phyloP scores from a whole-genome alignment of 805 yeast genomes.

The Candida broadrunensis region DNA sequence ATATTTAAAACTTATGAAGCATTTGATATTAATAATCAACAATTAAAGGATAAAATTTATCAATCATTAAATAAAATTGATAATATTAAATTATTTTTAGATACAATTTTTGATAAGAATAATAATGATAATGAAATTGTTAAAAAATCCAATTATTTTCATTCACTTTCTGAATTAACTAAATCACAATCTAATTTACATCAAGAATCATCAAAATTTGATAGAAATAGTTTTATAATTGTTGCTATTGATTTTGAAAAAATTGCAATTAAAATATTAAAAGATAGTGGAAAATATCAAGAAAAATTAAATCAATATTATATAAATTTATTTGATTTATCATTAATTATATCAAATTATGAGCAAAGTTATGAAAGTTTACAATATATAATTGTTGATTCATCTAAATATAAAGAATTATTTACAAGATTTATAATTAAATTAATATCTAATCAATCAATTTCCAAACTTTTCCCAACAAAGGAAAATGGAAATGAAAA shows the following conservation, averaged over 20 bases:
- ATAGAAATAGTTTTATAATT: constrained; percentile 13
- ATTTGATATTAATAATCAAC: constrained; percentile 12
- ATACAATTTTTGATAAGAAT: constrained; percentile 15
- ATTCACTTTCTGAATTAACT: constrained; percentile 24
- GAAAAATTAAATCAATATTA: constrained; percentile 14
- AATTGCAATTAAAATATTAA: constrained; percentile 20
- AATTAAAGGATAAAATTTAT: constrained; percentile 9
- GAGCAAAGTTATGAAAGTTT: constrained; percentile 17
- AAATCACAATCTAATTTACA: constrained; percentile 11
- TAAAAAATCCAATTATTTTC: constrained; percentile 25
- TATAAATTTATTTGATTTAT: constrained; percentile 21
- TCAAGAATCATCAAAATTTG: background rate
- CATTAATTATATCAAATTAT: constrained; percentile 19
- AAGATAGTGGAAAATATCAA: background rate
- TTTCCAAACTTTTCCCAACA: constrained; percentile 21
- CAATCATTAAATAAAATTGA: constrained; percentile 11
- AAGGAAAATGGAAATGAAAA: constrained; percentile 7
- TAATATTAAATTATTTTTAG: constrained; percentile 18
- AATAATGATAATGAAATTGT: constrained; percentile 8
- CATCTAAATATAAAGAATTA: constrained; percentile 6
- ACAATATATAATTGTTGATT: constrained; percentile 12
- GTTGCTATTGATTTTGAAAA: constrained; percentile 24
- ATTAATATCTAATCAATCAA: constrained; percentile 19
- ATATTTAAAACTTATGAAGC: constrained; percentile 20
- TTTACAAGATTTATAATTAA: constrained; percentile 24